Base-by-base conservation (phyloP, 352 stramenopile species). In the Phytophthora sp. region DNA sequence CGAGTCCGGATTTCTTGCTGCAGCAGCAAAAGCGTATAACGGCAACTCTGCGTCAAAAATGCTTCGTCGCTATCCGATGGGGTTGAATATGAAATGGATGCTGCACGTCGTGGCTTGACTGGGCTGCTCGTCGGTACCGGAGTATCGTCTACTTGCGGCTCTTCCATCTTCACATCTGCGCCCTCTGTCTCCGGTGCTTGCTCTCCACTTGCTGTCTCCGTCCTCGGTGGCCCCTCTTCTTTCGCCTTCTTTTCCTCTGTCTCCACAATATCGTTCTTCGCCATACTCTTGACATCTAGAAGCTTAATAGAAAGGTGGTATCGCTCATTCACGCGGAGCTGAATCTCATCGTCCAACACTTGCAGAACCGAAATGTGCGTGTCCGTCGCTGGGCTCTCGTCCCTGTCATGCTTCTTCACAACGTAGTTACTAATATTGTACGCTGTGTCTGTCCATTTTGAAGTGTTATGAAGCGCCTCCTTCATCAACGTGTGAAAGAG, bases 401-500 rank as follows among this genome's bases (percentile, higher is more conserved):
- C 79, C 4, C 33, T 71, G 38, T 73, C 71, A 33, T 80, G 71
- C 46, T 81, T 82, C 56, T 84, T 88, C 4, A 77, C 55, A 23
- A 66, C 42, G 46, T 89, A 86, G 54, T 87, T 89, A 61, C 77
- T 78, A 45, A 86, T 76, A 60, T 74, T 90, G 56, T 90, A 86
- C 2, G 80, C 80, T 16, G 73, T 86, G 56, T 91, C 79, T 27
- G 72, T 90, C 86, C 86, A 94, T 52, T 79, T 89, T 6, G 72
- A 77, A 3, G 82, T 75, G 24, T 73, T 83, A 49, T 84, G 81
- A 41, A 94, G 65, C 11, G 86, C 85, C 50, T 94, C 88, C 53
- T 89, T 80, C 88, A 96, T 94, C 27, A 93, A 41, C 7, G 74
- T 91, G 60, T 93, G 82, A 63, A 96, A 96, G 0, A 92, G 63